A percentile compares a stretch with the other conserved stretches of the same genome.
Evolutionary conservation across 2,329 filamentous ascomycete species (phyloP).

Genomic region (Aspergillus aculeatinus): DNA sequence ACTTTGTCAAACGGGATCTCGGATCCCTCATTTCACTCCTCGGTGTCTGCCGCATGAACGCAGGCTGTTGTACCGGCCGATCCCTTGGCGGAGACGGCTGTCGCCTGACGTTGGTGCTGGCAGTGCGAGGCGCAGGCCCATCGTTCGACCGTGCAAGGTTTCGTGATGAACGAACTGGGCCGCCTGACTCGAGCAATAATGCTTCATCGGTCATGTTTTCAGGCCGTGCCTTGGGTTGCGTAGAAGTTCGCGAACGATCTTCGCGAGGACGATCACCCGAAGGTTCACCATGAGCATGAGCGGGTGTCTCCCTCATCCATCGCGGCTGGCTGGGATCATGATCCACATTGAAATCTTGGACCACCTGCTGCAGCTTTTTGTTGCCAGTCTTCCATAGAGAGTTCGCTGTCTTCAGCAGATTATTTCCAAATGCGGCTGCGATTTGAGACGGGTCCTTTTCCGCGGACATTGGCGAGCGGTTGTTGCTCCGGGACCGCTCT

Average conservation of each 20-base stretch:
- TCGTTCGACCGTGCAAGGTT: slow-evolving; percentile 27
- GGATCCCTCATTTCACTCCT: slow-evolving; percentile 47
- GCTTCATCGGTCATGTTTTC: slow-evolving; percentile 59
- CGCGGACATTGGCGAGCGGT: slow-evolving; percentile 43
- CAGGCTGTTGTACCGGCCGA: slow-evolving; percentile 36
- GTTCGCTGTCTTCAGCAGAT: slow-evolving; percentile 88
- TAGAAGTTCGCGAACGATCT: slow-evolving; percentile 23
- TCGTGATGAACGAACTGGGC: slow-evolving; percentile 26
- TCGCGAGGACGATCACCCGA: slow-evolving; percentile 6
- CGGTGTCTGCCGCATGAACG: slow-evolving; percentile 57
- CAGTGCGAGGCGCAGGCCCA: slow-evolving; percentile 20
- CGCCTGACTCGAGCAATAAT: slow-evolving; percentile 35
- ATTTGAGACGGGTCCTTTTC: slow-evolving; percentile 77
- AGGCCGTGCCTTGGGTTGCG: slow-evolving; percentile 20
- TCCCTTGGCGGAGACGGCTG: slow-evolving; percentile 25
- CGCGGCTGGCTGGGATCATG: slow-evolving; percentile 78
- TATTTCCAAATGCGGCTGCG: slow-evolving; percentile 78
- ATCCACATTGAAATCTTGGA: slow-evolving; percentile 77
- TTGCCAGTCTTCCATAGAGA: slow-evolving; percentile 92
- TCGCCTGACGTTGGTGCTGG: slow-evolving; percentile 21
- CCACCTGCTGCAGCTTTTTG: slow-evolving; percentile 88
- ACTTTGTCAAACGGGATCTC: slow-evolving; percentile 65
- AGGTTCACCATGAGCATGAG: slow-evolving; percentile 9
- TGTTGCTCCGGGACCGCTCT: slow-evolving; percentile 38
- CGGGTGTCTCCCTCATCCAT: slow-evolving; percentile 81